phyloP scores from a whole-genome alignment of 2,329 filamentous ascomycete genomes.

The Chaetomiaceae sp. region DNA sequence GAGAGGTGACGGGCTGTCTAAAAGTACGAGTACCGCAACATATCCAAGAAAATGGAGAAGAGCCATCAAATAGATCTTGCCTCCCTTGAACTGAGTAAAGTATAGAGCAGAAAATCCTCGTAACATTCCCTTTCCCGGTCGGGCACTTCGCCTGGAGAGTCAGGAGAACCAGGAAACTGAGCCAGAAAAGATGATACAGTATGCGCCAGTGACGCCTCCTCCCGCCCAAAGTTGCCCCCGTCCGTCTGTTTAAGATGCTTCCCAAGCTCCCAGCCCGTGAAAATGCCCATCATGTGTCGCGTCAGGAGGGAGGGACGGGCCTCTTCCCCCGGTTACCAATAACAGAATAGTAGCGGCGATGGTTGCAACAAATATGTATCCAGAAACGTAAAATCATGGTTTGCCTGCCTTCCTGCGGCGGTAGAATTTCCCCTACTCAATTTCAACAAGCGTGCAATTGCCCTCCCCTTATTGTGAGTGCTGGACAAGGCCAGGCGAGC shows the following conservation, averaged over 20 bases:
- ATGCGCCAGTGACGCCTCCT: slow-evolving; percentile 3
- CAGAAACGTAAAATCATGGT: slow-evolving; percentile 3
- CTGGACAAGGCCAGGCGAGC: slow-evolving; percentile 54
- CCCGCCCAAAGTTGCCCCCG: not conserved
- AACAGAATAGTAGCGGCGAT: not conserved
- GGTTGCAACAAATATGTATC: not conserved
- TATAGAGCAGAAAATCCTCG: not conserved
- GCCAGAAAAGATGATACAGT: not conserved
- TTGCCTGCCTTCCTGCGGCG: slow-evolving; percentile 14
- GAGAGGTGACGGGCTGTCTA: slow-evolving; percentile 8
- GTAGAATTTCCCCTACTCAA: not conserved
- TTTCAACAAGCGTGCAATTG: not conserved
- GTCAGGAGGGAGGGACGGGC: not conserved
- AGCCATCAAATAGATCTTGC: no score
- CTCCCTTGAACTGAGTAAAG: not conserved
- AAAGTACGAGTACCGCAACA: no score
- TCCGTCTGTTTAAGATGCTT: slow-evolving; percentile 2
- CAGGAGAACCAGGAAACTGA: not conserved
- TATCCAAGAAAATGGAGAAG: no score
- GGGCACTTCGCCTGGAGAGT: slow-evolving; percentile 20
- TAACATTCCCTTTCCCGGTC: not conserved
- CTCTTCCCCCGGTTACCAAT: no score
- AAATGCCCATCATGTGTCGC: slow-evolving; percentile 5
- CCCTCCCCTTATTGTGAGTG: slow-evolving; percentile 18
- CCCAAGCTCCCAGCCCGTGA: not conserved